Evolutionary conservation across 2,329 filamentous ascomycete genomes (phyloP), one percentile per base, ranked within the genome.

Genomic region (Trichoderma sp.): DNA sequence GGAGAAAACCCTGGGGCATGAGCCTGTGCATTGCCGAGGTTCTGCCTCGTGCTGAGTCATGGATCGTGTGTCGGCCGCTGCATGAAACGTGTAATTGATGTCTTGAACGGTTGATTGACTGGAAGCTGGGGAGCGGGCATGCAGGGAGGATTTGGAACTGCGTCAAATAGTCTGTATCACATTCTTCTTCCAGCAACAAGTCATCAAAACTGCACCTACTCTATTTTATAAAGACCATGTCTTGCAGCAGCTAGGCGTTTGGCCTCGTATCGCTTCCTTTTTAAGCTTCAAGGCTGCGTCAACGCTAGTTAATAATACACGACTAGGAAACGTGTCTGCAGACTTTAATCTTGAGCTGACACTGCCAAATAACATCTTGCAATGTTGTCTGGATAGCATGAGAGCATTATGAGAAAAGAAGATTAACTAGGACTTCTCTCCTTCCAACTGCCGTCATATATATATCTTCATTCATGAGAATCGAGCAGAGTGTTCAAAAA

Each of bases 31-130:
- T 58, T 52, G 37, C 63, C 63, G 63, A 66, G 63, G 55, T 58
- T 66, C 53, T 66, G 55, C 63, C 63, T 52, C 57, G 27, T 16
- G 63, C 63, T 66, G 40, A 66, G 63, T 58, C 37, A 66, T 43
- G 21, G 11, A 10, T 4, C 19, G 14, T 11, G 33, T n/a, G 40
- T 1, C 19, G 16, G 16, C 37, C 16, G 35, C 13, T 37, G 37
- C 37, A 40, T 19, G 37, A n/a, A 40, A 14, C 19, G 37, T 40
- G 37, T 40, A 13, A 11, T 21, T 21, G 3, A 21, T 49, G 43
- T 49, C 43, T 49, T 49, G 43, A 49, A 49, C n/a, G 21, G 2
- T 5, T 21, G 8, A 49, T 21, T 49, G n/a, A 49, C 21, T 13
- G 10, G 5, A 24, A n/a, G 5, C 21, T 49, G 47, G 21, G 21